Percentiles rank a stretch among this genome's conserved stretches.
Evolutionary conservation across 352 stramenopile genomes (phyloP).

Genomic region (Phytopythium chamaehyphon): DNA sequence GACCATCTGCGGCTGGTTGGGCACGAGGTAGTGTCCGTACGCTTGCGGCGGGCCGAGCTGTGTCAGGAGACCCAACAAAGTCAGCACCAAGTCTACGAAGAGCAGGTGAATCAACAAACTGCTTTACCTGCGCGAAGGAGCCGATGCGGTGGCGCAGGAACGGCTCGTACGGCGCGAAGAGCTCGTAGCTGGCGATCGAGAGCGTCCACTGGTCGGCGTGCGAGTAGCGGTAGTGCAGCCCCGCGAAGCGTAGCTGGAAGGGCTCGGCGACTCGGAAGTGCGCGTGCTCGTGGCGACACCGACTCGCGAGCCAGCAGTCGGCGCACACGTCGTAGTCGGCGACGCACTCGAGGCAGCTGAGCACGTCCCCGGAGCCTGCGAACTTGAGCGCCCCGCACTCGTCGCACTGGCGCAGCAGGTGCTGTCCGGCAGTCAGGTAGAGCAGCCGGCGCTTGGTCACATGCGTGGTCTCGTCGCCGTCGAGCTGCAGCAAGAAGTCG

Average conservation of each 20-base stretch:
- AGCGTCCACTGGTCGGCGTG: slow-evolving; percentile 28
- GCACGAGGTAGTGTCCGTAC: slow-evolving; percentile 24
- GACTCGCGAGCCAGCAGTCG: slow-evolving; percentile 19
- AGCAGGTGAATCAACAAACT: too few relatives aligned
- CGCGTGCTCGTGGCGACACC: slow-evolving; percentile 26
- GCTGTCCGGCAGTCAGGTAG: slow-evolving; percentile 26
- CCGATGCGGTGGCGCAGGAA: slow-evolving; percentile 20
- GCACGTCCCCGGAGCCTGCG: slow-evolving; percentile 25
- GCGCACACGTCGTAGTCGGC: slow-evolving; percentile 24
- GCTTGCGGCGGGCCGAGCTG: slow-evolving; percentile 15
- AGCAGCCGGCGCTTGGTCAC: slow-evolving; percentile 24
- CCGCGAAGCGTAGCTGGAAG: slow-evolving; percentile 30
- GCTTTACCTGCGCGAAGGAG: slow-evolving; percentile 13
- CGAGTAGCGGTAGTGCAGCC: slow-evolving; percentile 27
- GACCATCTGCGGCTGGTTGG: slow-evolving; percentile 19
- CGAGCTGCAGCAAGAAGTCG: slow-evolving; percentile 25
- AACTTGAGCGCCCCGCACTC: slow-evolving; percentile 29
- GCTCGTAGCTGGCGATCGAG: slow-evolving; percentile 22
- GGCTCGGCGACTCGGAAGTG: slow-evolving; percentile 31
- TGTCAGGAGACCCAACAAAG: slow-evolving; percentile 1
- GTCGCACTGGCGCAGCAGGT: slow-evolving; percentile 30
- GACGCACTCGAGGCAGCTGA: slow-evolving; percentile 22
- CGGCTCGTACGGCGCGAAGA: slow-evolving; percentile 29
- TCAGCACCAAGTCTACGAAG: background rate
- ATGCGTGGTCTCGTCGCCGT: slow-evolving; percentile 12